Evolutionary conservation across 2,329 filamentous ascomycete species (phyloP), one percentile per base, ranked within the genome.

Genomic region (Sporothrix inflata): DNA sequence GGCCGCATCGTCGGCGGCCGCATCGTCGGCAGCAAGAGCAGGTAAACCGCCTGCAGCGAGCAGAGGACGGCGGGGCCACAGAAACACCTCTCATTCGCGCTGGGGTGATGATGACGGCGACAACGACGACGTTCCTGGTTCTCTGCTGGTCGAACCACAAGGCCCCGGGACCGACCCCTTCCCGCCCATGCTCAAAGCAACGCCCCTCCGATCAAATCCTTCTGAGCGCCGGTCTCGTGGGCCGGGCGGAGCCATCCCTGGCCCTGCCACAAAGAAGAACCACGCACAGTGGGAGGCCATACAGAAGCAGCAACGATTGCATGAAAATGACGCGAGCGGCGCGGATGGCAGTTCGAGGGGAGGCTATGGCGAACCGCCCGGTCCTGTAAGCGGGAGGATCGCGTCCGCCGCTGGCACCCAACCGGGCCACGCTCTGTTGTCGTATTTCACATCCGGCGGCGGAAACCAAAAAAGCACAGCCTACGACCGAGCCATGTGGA

Each of bases 401-500:
- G 38, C 61, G 4, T 24, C 30, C 1, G 61, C 24, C 3, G 47
- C 30, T 11, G 24, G n/a, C 2, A 69, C 6, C 40, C 14, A 30
- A 9, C 73, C 75, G 4, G 74, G 74, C 8, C 55, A 73, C 16
- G 73, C 74, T 1, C 63, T 76, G 34, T 27, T 75, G 51, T 75
- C 74, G 12, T 75, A 75, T 38, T 70, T 69, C 8, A 53, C 71
- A 3, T 71, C 70, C 11, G 21, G 38, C 1, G 69, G 71, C 12
- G 69, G 73, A 21, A 8, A 30, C 14, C 70, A 74, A 27, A 73
- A 71, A 8, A 72, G 80, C 11, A 81, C 79, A 69, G 82, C 83
- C 14, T 90, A 90, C 80, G 92, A 95, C 78, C 92, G 91, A 80
- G 94, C 94, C 3, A 89, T 97, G 84, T 98, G 94, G 91, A 88